Base-by-base conservation (phyloP, 768 basidiomycete species). In the Lactifluus echinatus region DNA sequence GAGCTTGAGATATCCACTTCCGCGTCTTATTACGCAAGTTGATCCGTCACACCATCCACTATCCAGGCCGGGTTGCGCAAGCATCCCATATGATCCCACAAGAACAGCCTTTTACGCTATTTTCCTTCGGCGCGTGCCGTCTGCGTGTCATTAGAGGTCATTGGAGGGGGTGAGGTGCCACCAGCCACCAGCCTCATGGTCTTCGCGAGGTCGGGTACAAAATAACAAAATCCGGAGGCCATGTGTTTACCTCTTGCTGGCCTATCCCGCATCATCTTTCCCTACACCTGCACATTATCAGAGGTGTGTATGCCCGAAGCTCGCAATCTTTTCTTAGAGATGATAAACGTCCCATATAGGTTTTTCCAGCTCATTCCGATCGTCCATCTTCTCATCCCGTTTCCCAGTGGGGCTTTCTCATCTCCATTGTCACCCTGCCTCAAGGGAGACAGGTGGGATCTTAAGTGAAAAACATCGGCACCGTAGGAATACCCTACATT, bases 61-160 rank as follows among this genome's bases (percentile, higher is more conserved):
- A 11, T 21, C 44, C 24, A 28, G 23, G 31, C 24, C n/a, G 6
- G 19, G 40, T 42, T 23, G 40, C 10, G 40, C 40, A 19, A 40
- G 42, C 51, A n/a, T 44, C 28, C 23, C 31, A 28, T 43, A 53
- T 46, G 17, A 33, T 33, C 23, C 36, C 17, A 14, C 52, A 45
- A 31, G 50, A 43, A 57, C 50, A 54, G 47, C 40, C 47, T 58
- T 47, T 59, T 59, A 59, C 57, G 57, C 57, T 49, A 59, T 59
- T 24, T 53, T 39, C 28, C 44, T 34, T 33, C 19, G 57, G 39
- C 53, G 51, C 57, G 52, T 59, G 57, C 53, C 40, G 52, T 29
- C 57, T 54, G 57, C 57, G 46, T 59, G 57, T 43, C 52, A n/a
- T 37, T 43, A 59, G 33, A 59, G 57, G 57, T 59, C 57, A 59